Conservation (phyloP, 306 rosid genomes). For the Amphicarpaea edgeworthii region DNA sequence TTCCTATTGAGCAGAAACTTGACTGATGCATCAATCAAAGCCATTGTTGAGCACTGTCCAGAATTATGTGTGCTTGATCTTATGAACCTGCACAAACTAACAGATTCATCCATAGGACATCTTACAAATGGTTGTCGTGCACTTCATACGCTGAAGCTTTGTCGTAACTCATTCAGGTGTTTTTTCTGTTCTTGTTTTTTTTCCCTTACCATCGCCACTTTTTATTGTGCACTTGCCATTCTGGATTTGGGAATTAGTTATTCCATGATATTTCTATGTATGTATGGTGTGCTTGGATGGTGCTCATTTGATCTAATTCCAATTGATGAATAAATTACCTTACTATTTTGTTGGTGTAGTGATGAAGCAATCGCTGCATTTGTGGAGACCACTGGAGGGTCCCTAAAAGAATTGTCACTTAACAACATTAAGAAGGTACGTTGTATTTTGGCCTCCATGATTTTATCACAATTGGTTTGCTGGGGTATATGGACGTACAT, state of each 20-base stretch:
- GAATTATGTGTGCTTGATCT: slow-evolving; percentile 67
- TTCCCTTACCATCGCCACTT: not conserved
- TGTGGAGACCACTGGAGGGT: slow-evolving; percentile 71
- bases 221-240: slow-evolving; percentile 1
- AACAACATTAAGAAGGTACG: slow-evolving; percentile 76
- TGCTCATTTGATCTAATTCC: not conserved
- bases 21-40: slow-evolving; percentile 79
- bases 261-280: slow-evolving; percentile 6
- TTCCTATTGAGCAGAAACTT: slow-evolving; percentile 67
- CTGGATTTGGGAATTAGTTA: not conserved
- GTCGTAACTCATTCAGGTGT: slow-evolving; percentile 84
- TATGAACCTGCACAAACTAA: slow-evolving; percentile 63
- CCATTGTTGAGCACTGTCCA: slow-evolving; percentile 73
- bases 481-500: not conserved
- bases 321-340: slow-evolving; percentile 23
- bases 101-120: slow-evolving; percentile 70
- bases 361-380: slow-evolving; percentile 92
- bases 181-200: slow-evolving; percentile 21
- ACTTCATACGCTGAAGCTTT: slow-evolving; percentile 71
- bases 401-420: slow-evolving; percentile 72
- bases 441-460: slow-evolving; percentile 12
- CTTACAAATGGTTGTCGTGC: slow-evolving; percentile 80
- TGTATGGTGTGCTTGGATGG: not conserved
- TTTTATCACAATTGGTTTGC: slow-evolving; percentile 18
- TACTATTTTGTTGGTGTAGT: slow-evolving; percentile 52